Evolutionary conservation across 306 rosid genomes (phyloP).

Genomic region (Dryas octopetala): DNA sequence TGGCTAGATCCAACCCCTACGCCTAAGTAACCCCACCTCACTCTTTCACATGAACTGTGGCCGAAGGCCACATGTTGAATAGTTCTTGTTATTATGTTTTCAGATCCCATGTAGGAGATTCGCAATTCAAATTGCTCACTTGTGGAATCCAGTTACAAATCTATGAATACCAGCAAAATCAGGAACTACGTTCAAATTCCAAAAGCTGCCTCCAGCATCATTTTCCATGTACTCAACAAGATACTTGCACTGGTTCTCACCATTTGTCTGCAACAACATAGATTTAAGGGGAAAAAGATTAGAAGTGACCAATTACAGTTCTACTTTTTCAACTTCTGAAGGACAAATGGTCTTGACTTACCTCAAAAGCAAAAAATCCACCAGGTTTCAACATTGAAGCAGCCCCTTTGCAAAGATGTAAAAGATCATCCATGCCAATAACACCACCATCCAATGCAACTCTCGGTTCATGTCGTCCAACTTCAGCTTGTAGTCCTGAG

Average conservation of each 20-base stretch:
- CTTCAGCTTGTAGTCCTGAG: slow-evolving; percentile 83
- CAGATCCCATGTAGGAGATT: neutral
- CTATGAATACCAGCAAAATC: slow-evolving; percentile 72
- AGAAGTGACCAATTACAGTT: slow-evolving; percentile 6
- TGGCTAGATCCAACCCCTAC: neutral
- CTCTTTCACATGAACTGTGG: neutral
- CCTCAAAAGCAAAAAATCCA: slow-evolving; percentile 94
- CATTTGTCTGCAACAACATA: slow-evolving; percentile 70
- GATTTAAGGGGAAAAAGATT: slow-evolving; percentile 23
- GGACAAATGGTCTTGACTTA: slow-evolving; percentile 16
- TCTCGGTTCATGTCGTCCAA: slow-evolving; percentile 77
- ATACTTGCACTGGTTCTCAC: slow-evolving; percentile 69
- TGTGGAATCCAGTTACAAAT: slow-evolving; percentile 71
- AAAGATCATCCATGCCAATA: slow-evolving; percentile 64
- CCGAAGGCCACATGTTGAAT: neutral
- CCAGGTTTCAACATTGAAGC: slow-evolving; percentile 69
- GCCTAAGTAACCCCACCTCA: neutral
- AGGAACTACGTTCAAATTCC: slow-evolving; percentile 47
- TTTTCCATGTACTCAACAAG: slow-evolving; percentile 66
- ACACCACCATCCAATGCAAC: slow-evolving; percentile 79
- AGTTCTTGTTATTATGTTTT: neutral
- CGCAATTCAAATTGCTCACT: slow-evolving; percentile 16
- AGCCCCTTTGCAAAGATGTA: slow-evolving; percentile 78
- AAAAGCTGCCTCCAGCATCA: slow-evolving; percentile 45
- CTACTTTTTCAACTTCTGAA: neutral